Evolutionary conservation across 2,329 filamentous ascomycete species (phyloP).

Genomic region (Monosporascus sp.): DNA sequence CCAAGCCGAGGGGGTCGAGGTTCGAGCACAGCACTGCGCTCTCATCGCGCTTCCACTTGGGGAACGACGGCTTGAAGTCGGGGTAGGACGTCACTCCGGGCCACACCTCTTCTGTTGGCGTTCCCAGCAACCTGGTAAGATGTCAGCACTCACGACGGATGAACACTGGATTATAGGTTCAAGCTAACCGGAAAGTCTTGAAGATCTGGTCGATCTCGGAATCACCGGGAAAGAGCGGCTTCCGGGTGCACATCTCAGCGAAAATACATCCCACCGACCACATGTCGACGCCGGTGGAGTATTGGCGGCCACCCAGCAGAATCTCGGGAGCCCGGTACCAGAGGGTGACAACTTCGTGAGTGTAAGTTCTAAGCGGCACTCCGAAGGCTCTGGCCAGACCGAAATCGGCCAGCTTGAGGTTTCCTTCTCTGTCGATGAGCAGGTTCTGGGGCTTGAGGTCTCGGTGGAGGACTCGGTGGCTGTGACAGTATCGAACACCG

Average conservation of each 20-base stretch:
- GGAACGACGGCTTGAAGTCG: conserved; percentile 88
- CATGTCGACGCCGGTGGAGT: conserved; percentile 93
- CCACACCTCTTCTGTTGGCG: conserved; percentile 76
- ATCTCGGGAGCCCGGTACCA: conserved; percentile 94
- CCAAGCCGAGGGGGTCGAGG: conserved; percentile 66
- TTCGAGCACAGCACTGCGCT: conserved; percentile 61
- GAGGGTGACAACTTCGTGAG: conserved; percentile 89
- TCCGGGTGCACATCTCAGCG: conserved; percentile 92
- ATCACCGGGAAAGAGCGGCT: conserved; percentile 87
- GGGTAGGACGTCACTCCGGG: conserved; percentile 92
- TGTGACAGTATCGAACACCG: conserved; percentile 83
- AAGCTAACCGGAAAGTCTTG: conserved; percentile 78
- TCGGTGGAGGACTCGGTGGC: conserved; percentile 79
- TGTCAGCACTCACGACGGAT: conserved; percentile 10
- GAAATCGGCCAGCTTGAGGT: conserved; percentile 87
- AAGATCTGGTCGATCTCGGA: conserved; percentile 93
- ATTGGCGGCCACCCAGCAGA: conserved; percentile 82
- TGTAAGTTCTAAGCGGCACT: conserved; percentile 85
- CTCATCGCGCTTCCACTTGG: conserved; percentile 77
- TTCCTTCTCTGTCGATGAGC: conserved; percentile 79
- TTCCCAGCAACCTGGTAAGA: conserved; percentile 62
- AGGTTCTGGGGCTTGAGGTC: conserved; percentile 90
- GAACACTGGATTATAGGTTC: background rate
- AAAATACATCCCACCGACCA: conserved; percentile 95
- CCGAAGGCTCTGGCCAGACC: conserved; percentile 86